Base-by-base conservation (phyloP, 257 asterid species). In the Handroanthus guayacan region DNA sequence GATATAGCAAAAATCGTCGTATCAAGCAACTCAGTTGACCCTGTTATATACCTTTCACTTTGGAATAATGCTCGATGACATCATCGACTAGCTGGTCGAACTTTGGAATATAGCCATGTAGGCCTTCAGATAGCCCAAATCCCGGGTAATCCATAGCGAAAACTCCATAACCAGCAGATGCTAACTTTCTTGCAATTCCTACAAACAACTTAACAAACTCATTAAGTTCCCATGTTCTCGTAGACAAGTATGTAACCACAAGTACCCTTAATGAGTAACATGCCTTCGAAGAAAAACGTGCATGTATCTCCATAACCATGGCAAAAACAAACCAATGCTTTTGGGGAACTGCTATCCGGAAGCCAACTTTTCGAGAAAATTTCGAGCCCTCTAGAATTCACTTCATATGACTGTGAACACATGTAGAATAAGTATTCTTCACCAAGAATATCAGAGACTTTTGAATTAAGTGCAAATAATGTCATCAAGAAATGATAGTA, bases 261-360 rank as follows among this genome's bases (percentile, higher is more conserved):
- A 77, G 52, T 51, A 44, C 45, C 54, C 44, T 6, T 6, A 1
- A 39, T 16, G 5, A 86, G 63, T 31, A 54, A 80, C 90, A 61
- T 86, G 84, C 98, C 98, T 92, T 94, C 98, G 34, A 82, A 79
- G 87, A 92, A 92, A 82, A 94, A 94, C 17, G 97, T 84, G 89
- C 97, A 92, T 20, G 98, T 92, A 80, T 94, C 98, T 12, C 96
- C 97, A 76, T 94, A 94, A 73, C 98, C 98, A 79, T 94, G 98
- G 77, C 98, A 94, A 65, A 84, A 80, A 72, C 87, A 94, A 78
- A 92, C 69, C 82, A 92, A 51, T 13, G 98, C 98, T 87, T 89
- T 90, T 43, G 95, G 94, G 65, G 90, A 71, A 78, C 77, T 74
- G 79, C 83, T 71, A 44, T 72, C 89, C 1, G 98, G 98, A 75